These are phyloP conservation scores for Phyllosticta paracitricarpa DNA, from an alignment of 2,329 filamentous ascomycete genomes.

Conservation along the genomic window DNA sequence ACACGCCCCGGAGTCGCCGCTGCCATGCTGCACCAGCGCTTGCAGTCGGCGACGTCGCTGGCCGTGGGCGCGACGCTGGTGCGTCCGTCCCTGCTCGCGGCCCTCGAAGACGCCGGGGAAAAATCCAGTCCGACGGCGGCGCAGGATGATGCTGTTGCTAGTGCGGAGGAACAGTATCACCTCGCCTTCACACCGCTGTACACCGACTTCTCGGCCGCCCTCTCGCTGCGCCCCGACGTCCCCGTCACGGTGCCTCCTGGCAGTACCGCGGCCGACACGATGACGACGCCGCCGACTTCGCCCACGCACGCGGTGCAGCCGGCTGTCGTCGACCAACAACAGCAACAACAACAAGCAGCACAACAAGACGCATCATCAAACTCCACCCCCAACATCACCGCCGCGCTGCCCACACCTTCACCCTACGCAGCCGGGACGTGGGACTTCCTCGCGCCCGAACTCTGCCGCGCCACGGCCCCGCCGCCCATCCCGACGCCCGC, in stretches of 20 bases:
- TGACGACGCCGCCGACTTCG: constrained; percentile 14
- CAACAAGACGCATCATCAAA: too few relatives aligned
- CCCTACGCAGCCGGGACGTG: constrained; percentile 36
- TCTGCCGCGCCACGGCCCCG: constrained; percentile 18
- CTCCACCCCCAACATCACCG: not conserved
- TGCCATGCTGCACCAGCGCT: not conserved
- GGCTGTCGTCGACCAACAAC: not conserved
- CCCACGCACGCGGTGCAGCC: constrained; percentile 11
- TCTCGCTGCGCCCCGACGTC: not conserved
- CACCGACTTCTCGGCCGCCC: constrained; percentile 32
- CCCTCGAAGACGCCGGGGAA: constrained; percentile 4
- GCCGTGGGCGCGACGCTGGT: not conserved
- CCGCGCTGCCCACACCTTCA: constrained; percentile 11
- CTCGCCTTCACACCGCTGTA: constrained; percentile 4
- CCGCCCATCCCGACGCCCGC: constrained; percentile 21
- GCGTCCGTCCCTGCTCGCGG: not conserved
- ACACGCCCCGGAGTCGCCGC: constrained; percentile 13
- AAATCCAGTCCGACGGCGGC: too few relatives aligned
- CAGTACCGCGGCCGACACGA: constrained; percentile 14
- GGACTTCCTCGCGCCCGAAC: constrained; percentile 34
- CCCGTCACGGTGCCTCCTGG: not conserved
- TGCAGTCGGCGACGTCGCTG: not conserved
- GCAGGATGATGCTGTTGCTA: too few relatives aligned
- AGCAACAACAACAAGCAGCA: constrained; percentile 11
- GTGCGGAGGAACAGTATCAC: not conserved